These are phyloP conservation scores for Glonium stellatum DNA, from an alignment of 495 filamentous ascomycete genomes.

Conservation along the genomic window DNA sequence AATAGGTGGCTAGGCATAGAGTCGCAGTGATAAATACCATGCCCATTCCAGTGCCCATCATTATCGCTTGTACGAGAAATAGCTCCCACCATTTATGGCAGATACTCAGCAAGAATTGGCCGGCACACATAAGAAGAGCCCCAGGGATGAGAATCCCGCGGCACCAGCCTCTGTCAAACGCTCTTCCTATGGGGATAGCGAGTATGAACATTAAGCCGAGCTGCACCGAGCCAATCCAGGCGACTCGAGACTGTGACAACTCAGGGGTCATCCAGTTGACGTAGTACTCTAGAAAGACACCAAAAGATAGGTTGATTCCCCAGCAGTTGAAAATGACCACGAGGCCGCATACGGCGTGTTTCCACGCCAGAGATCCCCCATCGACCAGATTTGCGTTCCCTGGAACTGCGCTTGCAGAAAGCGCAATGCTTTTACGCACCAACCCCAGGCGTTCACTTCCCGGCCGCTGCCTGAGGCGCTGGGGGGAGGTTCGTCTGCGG, in stretches of 20 bases:
- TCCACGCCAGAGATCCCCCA: background rate
- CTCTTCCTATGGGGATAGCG: background rate
- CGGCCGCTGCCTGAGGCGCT: too few species aligned
- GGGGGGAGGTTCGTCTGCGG: too few species aligned
- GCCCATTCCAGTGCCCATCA: constrained; percentile 27
- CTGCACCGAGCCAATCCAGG: constrained; percentile 7
- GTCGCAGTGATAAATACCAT: constrained; percentile 21
- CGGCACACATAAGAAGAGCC: background rate
- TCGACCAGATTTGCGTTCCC: too few species aligned
- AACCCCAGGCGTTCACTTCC: too few species aligned
- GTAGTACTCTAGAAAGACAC: constrained; percentile 8
- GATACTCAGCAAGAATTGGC: background rate
- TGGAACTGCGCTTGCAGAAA: too few species aligned
- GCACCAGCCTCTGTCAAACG: background rate
- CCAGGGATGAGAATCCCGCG: background rate
- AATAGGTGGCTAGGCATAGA: constrained; percentile 25
- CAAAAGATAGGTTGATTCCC: background rate
- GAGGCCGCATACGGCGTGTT: background rate
- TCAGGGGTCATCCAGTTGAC: background rate
- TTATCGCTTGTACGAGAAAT: constrained; percentile 29
- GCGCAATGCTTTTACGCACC: too few species aligned
- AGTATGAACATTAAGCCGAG: constrained; percentile 1
- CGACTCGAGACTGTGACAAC: background rate
- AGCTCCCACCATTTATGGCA: constrained; percentile 9
- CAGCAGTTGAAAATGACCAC: constrained; percentile 4